Conservation (phyloP, 1,284 basidiomycete species). For the Gomphus bonarii region DNA sequence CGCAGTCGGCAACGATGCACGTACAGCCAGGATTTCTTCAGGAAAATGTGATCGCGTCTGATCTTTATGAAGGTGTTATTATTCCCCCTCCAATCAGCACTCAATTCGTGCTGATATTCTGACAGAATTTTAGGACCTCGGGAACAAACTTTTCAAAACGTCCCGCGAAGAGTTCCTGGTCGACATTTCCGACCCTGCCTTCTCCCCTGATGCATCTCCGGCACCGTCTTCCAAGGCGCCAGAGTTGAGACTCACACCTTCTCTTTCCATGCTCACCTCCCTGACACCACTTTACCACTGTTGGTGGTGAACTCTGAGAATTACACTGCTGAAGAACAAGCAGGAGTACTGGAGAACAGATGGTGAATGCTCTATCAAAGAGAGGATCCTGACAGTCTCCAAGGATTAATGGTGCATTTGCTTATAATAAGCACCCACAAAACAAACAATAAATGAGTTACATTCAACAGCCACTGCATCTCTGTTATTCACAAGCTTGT, state of each 20-base stretch:
- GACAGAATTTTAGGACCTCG: conserved; percentile 11
- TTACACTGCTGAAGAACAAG: too few species aligned
- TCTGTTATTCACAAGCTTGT: conserved; percentile 24
- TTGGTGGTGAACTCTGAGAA: too few species aligned
- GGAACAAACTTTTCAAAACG: conserved; percentile 25
- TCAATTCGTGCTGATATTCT: background rate
- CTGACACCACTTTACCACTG: conserved; percentile 26
- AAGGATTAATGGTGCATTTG: too few species aligned
- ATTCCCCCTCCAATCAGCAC: background rate
- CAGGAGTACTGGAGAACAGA: too few species aligned
- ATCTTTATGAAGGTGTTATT: conserved; percentile 12
- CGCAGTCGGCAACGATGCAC: conserved; percentile 10
- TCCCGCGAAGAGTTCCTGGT: conserved; percentile 20
- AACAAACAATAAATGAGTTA: too few species aligned
- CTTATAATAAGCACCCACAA: too few species aligned
- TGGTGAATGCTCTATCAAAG: too few species aligned
- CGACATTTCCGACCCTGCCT: conserved; percentile 20
- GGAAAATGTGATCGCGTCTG: conserved; percentile 16
- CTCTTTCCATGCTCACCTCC: conserved; percentile 19
- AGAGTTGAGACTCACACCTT: background rate
- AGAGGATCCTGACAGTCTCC: too few species aligned
- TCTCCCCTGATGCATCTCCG: conserved; percentile 16
- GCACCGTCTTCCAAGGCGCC: background rate
- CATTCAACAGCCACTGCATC: conserved; percentile 21
- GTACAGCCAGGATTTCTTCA: conserved; percentile 11